These are phyloP conservation scores for Aquanectria penicillioides DNA, from an alignment of 2,329 filamentous ascomycete species.

Conservation along the genomic window DNA sequence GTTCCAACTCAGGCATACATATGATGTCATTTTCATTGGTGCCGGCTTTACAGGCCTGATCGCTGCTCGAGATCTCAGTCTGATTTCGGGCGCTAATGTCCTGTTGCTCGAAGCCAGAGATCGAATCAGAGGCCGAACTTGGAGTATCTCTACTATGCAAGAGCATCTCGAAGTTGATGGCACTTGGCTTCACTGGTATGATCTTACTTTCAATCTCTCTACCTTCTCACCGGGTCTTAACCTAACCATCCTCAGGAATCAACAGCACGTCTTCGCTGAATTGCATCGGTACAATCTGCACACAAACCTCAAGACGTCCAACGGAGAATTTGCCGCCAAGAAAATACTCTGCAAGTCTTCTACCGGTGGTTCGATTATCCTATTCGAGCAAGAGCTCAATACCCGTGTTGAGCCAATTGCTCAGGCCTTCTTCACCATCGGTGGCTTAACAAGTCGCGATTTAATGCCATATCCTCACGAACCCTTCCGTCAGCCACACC, in stretches of 20 bases:
- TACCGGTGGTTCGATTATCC: fast-evolving
- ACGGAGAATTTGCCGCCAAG: slow-evolving; percentile 7
- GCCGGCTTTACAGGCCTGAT: slow-evolving; percentile 8
- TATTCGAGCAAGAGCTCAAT: neutral
- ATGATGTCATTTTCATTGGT: slow-evolving; percentile 11
- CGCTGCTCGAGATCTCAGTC: slow-evolving; percentile 8
- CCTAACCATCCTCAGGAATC: slow-evolving; percentile 21
- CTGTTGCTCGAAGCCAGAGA: slow-evolving; percentile 49
- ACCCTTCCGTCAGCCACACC: slow-evolving; percentile 36
- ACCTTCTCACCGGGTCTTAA: neutral
- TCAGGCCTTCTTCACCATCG: slow-evolving; percentile 42
- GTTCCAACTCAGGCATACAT: neutral
- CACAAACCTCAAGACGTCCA: slow-evolving; percentile 26
- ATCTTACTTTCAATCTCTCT: neutral
- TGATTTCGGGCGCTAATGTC: slow-evolving; percentile 19
- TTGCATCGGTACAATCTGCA: slow-evolving; percentile 29
- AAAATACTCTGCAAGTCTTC: slow-evolving; percentile 6
- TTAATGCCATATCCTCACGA: slow-evolving; percentile 51
- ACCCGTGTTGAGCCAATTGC: slow-evolving; percentile 27
- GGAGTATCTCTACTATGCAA: slow-evolving; percentile 44
- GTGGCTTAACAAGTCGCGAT: slow-evolving; percentile 40
- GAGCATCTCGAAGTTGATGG: slow-evolving; percentile 51
- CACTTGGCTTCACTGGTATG: slow-evolving; percentile 49
- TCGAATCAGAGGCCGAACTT: slow-evolving; percentile 51
- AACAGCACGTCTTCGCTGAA: slow-evolving; percentile 28